Evolutionary conservation across 2,329 filamentous ascomycete species (phyloP), one percentile per base, ranked within the genome.

Genomic region (Pseudogymnoascus sp.): DNA sequence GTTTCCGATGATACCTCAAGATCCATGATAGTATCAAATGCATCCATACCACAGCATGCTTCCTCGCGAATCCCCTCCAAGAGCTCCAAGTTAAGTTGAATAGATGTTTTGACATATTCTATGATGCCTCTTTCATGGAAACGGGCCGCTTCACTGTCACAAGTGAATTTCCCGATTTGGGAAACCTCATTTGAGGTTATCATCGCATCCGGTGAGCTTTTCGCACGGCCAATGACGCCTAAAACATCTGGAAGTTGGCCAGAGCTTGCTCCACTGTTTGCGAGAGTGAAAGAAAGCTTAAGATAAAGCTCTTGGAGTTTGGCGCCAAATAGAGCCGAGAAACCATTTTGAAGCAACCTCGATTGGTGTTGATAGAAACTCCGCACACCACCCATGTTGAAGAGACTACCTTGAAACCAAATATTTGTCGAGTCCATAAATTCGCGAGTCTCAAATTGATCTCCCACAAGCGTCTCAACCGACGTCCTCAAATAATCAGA

Each of bases 321-420:
- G 6, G 78, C 73, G 0, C 80, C 80, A 37, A 83, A 83, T 0
- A 83, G 71, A 0, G 79, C 76, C 0, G 79, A 75, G 63, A 83
- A 83, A 0, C 80, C 80, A 5, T 75, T 75, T 63, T 83, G 80
- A 2, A 83, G 72, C 1, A 83, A 72, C 1, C 81, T 75, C 7
- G 77, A 80, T 67, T 83, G 81, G 66, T 82, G 82, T 41, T 77
- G 75, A 65, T 83, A 82, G 63, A 83, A 83, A 21, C 77, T 78
- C 1, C 80, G 75, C 1, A 83, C 77, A 11, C 79, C 80, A 5
- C 79, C 76, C 55, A 78, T 80, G 63, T 79, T 82, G 43, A 80
- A 75, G 6, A 83, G 69, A 0, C 74, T 74, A 2, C 77, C 78
- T 6, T 77, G 78, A 5, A 77, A 75, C 79, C 79, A 81, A 37